Conservation (phyloP, 2,329 filamentous ascomycete species). For the Aureobasidium sp. region DNA sequence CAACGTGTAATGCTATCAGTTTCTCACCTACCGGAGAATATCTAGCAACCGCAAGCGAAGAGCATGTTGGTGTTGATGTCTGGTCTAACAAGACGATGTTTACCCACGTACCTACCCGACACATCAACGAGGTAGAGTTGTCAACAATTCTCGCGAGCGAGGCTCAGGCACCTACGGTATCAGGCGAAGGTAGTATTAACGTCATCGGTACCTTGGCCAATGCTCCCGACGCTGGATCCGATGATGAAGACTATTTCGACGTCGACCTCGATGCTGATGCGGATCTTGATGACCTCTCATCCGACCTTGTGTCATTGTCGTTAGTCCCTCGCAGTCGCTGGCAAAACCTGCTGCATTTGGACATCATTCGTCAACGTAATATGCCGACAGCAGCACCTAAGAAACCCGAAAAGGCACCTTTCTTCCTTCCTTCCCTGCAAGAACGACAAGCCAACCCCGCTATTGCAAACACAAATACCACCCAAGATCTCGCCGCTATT, state of each 20-base stretch:
- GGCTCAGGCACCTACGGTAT: slow-evolving; percentile 52
- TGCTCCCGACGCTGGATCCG: slow-evolving; percentile 40
- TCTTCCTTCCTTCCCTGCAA: slow-evolving; percentile 74
- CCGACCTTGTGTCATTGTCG: slow-evolving; percentile 80
- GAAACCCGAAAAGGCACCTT: slow-evolving; percentile 86
- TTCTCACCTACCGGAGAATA: slow-evolving; percentile 91
- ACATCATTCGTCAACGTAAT: slow-evolving; percentile 84
- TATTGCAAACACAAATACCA: slow-evolving; percentile 22
- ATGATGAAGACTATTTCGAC: slow-evolving; percentile 49
- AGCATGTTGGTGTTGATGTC: slow-evolving; percentile 78
- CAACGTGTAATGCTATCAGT: slow-evolving; percentile 72
- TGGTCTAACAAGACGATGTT: slow-evolving; percentile 95
- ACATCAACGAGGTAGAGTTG: slow-evolving; percentile 73
- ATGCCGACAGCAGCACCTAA: slow-evolving; percentile 90
- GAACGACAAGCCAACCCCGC: slow-evolving; percentile 25
- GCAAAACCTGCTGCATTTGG: slow-evolving; percentile 90
- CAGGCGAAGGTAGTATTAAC: slow-evolving; percentile 72
- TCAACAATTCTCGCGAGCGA: slow-evolving; percentile 47
- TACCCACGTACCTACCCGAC: slow-evolving; percentile 76
- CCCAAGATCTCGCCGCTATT: slow-evolving; percentile 27
- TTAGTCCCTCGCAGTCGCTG: slow-evolving; percentile 84
- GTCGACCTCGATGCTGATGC: slow-evolving; percentile 33
- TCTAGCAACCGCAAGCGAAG: slow-evolving; percentile 79
- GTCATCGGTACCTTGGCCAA: slow-evolving; percentile 69
- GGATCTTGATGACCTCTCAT: slow-evolving; percentile 45